Evolutionary conservation across 164 flowering plant genomes (phyloP), one percentile per base, ranked within the genome.

Genomic region (Macadamia integrifolia): DNA sequence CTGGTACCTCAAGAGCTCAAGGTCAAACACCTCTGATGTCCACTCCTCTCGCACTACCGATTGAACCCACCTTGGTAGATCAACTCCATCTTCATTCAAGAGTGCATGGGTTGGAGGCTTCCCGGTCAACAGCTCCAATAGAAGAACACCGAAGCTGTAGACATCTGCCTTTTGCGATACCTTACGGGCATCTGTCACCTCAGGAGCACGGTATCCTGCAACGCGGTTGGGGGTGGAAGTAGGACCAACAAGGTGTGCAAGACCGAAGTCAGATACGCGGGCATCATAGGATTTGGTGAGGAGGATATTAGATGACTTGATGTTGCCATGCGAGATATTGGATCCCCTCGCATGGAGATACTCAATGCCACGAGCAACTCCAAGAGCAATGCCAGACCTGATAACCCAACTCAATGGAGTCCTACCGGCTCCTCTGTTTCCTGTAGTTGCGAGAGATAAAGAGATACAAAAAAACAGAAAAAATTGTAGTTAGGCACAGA

Each of bases 41-140:
- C 93, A 93, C 66, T 91, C 93, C 57, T 93, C 97, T 28, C 81
- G 77, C 11, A 88, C 92, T 17, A 92, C 89, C 0, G 97, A 90
- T 56, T 86, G 93, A 15, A 90, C 98, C 98, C 98, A 93, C 63
- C 93, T 80, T 2, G 98, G 98, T 4, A 93, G 86, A 72, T 93
- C 97, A 1, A 90, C 95, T 3, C 93, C 98, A 44, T 89, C 98
- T 74, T 89, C 98, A 30, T 88, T 86, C 66, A 87, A 31, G 43
- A 80, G 60, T 32, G 93, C 71, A 52, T 93, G 92, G 0, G 88
- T 83, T 0, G 98, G 98, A 17, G 97, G 83, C 77, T 89, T 91
- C 23, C 97, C 97, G 0, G 98, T 93, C 15, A 93, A 82, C 73
- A 93, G 71, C 75, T 93, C 98, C 76, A 93, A 69, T 12, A 93